Percentiles rank a stretch among this genome's conserved stretches.
Evolutionary conservation across 495 filamentous ascomycete species (phyloP).

Genomic region (Xylaria telfairii): DNA sequence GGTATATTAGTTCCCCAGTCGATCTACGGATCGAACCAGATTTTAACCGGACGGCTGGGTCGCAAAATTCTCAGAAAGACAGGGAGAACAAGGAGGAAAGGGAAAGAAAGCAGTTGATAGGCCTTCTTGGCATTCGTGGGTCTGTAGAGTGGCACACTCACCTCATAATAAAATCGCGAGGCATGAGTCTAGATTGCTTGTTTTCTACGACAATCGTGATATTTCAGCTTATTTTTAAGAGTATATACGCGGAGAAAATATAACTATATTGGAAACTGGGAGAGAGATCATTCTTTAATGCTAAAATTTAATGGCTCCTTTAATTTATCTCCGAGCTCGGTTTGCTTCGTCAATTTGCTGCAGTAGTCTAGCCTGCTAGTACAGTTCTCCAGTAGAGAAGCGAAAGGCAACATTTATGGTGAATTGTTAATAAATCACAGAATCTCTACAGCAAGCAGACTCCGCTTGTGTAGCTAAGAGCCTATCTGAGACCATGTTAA

Average conservation of each 20-base stretch:
- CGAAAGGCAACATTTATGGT: background rate
- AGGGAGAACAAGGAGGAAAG: constrained; percentile 57
- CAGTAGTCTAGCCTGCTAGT: background rate
- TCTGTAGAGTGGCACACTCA: constrained; percentile 26
- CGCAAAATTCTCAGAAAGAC: constrained; percentile 62
- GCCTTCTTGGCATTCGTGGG: constrained; percentile 58
- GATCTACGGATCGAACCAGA: constrained; percentile 9
- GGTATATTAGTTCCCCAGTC: constrained; percentile 24
- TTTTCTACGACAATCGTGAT: background rate
- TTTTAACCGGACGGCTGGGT: constrained; percentile 55
- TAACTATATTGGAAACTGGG: background rate
- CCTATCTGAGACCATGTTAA: no score
- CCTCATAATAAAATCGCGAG: background rate
- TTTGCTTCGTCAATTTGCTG: background rate
- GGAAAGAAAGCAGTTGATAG: constrained; percentile 59
- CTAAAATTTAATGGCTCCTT: no score
- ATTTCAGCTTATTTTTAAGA: background rate
- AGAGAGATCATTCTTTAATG: no score
- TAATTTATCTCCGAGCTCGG: background rate
- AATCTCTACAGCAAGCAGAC: background rate
- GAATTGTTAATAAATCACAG: background rate
- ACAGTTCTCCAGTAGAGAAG: background rate
- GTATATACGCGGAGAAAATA: background rate
- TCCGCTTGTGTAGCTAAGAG: background rate
- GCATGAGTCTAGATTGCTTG: background rate